These are phyloP conservation scores for Penicillium lividum DNA, from an alignment of 495 filamentous ascomycete species.

Conservation along the genomic window DNA sequence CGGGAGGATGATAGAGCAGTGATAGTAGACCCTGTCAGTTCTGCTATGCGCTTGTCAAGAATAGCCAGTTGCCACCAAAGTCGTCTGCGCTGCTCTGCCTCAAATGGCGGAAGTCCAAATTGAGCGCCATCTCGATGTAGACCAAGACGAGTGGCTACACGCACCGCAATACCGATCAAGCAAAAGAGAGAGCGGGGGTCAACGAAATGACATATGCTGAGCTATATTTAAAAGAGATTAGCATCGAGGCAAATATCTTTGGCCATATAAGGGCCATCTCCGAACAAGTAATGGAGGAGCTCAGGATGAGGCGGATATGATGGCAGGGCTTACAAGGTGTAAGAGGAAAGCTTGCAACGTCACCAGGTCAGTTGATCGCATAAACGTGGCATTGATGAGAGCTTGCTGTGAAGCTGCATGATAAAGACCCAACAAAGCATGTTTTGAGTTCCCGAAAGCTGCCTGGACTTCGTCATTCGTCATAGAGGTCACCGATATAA, in stretches of 20 bases:
- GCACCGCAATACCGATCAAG: constrained; percentile 62
- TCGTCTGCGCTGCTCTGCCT: constrained; percentile 66
- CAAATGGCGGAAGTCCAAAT: constrained; percentile 64
- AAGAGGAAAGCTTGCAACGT: constrained; percentile 70
- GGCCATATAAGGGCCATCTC: no score
- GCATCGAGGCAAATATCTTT: background rate
- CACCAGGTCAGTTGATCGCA: constrained; percentile 64
- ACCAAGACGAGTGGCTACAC: constrained; percentile 63
- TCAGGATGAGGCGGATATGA: background rate
- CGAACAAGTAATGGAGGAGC: background rate
- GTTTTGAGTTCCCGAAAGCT: constrained; percentile 13
- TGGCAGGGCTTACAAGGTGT: constrained; percentile 47
- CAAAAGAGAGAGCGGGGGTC: constrained; percentile 57
- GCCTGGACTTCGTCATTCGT: constrained; percentile 28
- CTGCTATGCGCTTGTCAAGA: constrained; percentile 63
- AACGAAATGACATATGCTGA: constrained; percentile 51
- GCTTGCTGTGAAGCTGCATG: constrained; percentile 71
- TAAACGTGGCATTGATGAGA: constrained; percentile 64
- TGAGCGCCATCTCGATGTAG: constrained; percentile 57
- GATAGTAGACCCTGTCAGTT: constrained; percentile 64
- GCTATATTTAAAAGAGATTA: constrained; percentile 2
- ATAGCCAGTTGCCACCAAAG: constrained; percentile 73
- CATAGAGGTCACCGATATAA: constrained; percentile 63
- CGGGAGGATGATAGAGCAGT: constrained; percentile 48
- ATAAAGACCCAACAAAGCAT: constrained; percentile 55